Percentiles rank a stretch among this genome's conserved stretches.
Evolutionary conservation across 306 rosid genomes (phyloP).

Genomic region (Quercus suber): DNA sequence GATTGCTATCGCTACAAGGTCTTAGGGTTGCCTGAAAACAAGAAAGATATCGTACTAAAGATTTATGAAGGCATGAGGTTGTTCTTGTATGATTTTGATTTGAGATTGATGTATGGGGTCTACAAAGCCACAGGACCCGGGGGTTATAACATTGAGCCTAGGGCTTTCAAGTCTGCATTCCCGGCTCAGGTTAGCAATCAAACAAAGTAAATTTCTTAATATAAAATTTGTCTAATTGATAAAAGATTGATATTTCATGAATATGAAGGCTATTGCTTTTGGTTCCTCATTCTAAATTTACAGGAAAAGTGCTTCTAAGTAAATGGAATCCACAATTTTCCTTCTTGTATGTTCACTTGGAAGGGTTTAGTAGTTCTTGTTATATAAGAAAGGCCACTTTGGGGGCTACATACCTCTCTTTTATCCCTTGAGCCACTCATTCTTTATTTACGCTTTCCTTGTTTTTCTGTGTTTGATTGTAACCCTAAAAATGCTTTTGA

Average conservation of each 20-base stretch:
- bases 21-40: background rate
- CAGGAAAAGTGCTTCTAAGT: background rate
- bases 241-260: background rate
- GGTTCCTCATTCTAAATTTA: background rate
- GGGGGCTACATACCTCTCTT: no score
- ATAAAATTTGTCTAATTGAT: background rate
- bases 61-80: background rate
- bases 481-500: no score
- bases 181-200: slow-evolving; percentile 9
- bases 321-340: no score
- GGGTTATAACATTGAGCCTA: slow-evolving; percentile 1
- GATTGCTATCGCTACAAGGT: slow-evolving; percentile 1
- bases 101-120: slow-evolving; percentile 3
- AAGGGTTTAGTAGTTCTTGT: no score
- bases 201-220: background rate
- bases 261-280: background rate
- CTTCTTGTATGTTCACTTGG: no score
- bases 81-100: slow-evolving; percentile 2
- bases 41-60: background rate
- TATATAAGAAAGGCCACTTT: no score
- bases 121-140: background rate
- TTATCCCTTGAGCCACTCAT: no score
- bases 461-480: no score
- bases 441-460: no score
- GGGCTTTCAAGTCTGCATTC: background rate